phyloP scores from a whole-genome alignment of 148 eudicot genomes.

The Polygonum aviculare region DNA sequence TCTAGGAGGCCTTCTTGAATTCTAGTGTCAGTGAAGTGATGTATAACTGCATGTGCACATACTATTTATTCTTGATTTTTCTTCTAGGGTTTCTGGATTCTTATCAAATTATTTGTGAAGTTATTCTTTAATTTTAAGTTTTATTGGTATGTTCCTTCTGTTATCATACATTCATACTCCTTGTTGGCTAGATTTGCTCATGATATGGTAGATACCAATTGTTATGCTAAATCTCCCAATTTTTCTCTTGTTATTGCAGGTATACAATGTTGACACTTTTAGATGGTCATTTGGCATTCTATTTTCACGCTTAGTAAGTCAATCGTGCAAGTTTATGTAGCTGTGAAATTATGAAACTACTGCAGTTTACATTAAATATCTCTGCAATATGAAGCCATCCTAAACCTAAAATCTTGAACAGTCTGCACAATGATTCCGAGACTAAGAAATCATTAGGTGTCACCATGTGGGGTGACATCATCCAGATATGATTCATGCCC shows the following conservation, averaged over 20 bases:
- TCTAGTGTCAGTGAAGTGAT: background rate
- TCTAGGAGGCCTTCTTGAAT: background rate
- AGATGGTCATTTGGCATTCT: slow-evolving; percentile 98
- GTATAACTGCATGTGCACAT: background rate
- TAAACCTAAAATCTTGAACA: background rate
- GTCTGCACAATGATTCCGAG: background rate
- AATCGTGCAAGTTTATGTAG: background rate
- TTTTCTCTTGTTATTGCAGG: slow-evolving; percentile 28
- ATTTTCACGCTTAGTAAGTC: slow-evolving; percentile 88
- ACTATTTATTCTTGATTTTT: background rate
- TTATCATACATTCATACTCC: background rate
- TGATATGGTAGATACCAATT: background rate
- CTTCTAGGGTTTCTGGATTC: background rate
- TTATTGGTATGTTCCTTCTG: background rate
- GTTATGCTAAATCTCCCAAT: slow-evolving; percentile 1
- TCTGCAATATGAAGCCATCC: background rate
- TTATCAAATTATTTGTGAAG: background rate
- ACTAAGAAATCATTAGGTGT: background rate
- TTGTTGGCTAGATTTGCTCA: background rate
- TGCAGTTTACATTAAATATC: background rate
- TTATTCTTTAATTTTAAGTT: background rate
- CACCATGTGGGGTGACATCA: background rate
- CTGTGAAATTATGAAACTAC: background rate
- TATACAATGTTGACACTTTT: slow-evolving; percentile 87
- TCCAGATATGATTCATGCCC: background rate